A percentile compares a stretch with the other conserved stretches of the same genome.
Evolutionary conservation across 768 basidiomycete genomes (phyloP).

Genomic region (Daedaleopsis nitida): DNA sequence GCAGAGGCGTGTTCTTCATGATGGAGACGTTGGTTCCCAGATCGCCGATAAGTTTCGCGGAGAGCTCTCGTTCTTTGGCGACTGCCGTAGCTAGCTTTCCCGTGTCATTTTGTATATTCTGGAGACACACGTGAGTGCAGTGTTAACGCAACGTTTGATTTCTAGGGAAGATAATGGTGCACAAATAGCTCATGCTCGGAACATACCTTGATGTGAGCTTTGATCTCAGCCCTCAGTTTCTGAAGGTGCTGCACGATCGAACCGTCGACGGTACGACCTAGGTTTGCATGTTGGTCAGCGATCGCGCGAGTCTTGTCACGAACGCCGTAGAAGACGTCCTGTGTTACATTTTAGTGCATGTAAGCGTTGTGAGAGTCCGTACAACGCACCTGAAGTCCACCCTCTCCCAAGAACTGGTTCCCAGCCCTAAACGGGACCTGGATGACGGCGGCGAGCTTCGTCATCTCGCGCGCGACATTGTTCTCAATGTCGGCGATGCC

Average conservation of each 20-base stretch:
- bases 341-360: not conserved
- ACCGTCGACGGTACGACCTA: slow-evolving; percentile 93
- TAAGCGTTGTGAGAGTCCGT: not conserved
- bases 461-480: slow-evolving; percentile 90
- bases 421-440: slow-evolving; percentile 96
- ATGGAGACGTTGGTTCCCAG: slow-evolving; percentile 85
- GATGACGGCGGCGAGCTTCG: slow-evolving; percentile 91
- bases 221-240: slow-evolving; percentile 93
- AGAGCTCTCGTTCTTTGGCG: slow-evolving; percentile 90
- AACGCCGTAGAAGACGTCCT: slow-evolving; percentile 92
- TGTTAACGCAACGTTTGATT: not conserved
- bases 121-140: not conserved
- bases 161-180: not conserved
- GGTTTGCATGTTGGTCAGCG: slow-evolving; percentile 95
- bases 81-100: slow-evolving; percentile 90
- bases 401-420: slow-evolving; percentile 98
- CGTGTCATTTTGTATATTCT: slow-evolving; percentile 95
- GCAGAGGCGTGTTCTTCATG: slow-evolving; percentile 94
- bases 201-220: slow-evolving; percentile 91
- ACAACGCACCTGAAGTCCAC: slow-evolving; percentile 75
- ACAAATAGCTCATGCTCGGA: not conserved
- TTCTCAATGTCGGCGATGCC: slow-evolving; percentile 89
- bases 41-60: slow-evolving; percentile 82
- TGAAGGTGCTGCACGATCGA: slow-evolving; percentile 98
- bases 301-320: slow-evolving; percentile 92